phyloP scores from a whole-genome alignment of 192 early-diverging fungal genomes.

The Spizellomyces punctatus region DNA sequence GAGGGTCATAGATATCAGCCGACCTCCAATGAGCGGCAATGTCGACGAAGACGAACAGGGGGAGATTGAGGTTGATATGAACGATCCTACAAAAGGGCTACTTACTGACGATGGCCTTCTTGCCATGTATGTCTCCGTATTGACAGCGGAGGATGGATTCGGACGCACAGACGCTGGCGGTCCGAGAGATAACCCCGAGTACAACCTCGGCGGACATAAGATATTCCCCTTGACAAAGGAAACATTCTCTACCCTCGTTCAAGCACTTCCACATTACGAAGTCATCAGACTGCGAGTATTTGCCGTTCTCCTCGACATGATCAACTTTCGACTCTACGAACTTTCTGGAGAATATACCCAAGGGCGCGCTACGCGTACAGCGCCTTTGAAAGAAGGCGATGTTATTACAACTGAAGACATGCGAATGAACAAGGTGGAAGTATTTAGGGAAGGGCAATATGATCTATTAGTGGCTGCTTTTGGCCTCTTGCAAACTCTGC shows the following conservation, averaged over 20 bases:
- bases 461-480: conserved; percentile 26
- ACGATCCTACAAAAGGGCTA: conserved; percentile 12
- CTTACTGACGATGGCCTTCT: conserved; percentile 7
- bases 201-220: background rate
- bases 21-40: background rate
- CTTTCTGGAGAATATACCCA: conserved; percentile 4
- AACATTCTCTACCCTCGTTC: conserved; percentile 6
- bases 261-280: conserved; percentile 20
- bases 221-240: background rate
- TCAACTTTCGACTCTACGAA: conserved; percentile 8
- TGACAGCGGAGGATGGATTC: conserved; percentile 34
- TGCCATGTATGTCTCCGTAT: conserved; percentile 15
- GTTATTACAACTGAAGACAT: background rate
- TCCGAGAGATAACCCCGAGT: background rate
- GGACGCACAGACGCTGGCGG: background rate
- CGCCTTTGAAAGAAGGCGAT: background rate
- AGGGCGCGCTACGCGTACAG: background rate
- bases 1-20: background rate
- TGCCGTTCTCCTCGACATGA: conserved; percentile 25
- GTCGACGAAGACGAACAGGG: background rate
- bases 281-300: conserved; percentile 26
- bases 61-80: background rate
- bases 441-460: conserved; percentile 26
- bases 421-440: conserved; percentile 11
- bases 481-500: conserved; percentile 23